phyloP scores from a whole-genome alignment of 2,329 filamentous ascomycete genomes.

The Neurospora crassa region DNA sequence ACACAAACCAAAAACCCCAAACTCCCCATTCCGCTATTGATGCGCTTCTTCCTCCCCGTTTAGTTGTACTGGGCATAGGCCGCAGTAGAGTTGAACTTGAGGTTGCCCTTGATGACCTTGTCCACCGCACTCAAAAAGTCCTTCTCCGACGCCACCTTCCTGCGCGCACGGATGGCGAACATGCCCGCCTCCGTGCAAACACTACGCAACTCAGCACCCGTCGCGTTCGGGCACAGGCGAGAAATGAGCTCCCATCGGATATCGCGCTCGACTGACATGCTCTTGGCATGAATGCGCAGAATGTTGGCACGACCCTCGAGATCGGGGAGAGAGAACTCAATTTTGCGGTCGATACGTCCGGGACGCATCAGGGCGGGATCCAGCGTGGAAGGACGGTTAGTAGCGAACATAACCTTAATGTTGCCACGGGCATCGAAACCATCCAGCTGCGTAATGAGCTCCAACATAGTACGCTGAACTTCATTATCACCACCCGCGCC shows the following conservation, averaged over 20 bases:
- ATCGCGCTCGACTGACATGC: conserved; percentile 97
- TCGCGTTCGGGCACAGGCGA: conserved; percentile 91
- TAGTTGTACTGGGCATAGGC: conserved; percentile 99
- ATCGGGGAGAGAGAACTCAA: conserved; percentile 95
- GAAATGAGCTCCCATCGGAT: conserved; percentile 99
- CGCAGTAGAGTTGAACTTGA: conserved; percentile 98
- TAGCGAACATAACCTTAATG: conserved; percentile 99
- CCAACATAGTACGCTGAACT: conserved; percentile 95
- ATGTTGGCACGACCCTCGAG: conserved; percentile 97
- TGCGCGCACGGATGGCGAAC: conserved; percentile 89
- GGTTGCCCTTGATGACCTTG: conserved; percentile 98
- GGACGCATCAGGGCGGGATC: conserved; percentile 97
- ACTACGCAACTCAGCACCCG: conserved; percentile 88
- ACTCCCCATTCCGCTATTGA: neutral
- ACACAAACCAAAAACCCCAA: conserved; percentile 4
- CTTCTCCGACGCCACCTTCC: conserved; percentile 98
- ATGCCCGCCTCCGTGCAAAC: conserved; percentile 98
- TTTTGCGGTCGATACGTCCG: conserved; percentile 96
- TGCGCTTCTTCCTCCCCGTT: conserved; percentile 28
- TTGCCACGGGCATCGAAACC: conserved; percentile 95
- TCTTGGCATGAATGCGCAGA: conserved; percentile 96
- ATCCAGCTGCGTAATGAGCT: conserved; percentile 92
- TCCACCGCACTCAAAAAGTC: conserved; percentile 96
- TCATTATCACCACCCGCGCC: conserved; percentile 96
- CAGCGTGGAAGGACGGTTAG: conserved; percentile 88